Evolutionary conservation across 2,329 filamentous ascomycete species (phyloP).

Genomic region (Ciborinia camelliae): DNA sequence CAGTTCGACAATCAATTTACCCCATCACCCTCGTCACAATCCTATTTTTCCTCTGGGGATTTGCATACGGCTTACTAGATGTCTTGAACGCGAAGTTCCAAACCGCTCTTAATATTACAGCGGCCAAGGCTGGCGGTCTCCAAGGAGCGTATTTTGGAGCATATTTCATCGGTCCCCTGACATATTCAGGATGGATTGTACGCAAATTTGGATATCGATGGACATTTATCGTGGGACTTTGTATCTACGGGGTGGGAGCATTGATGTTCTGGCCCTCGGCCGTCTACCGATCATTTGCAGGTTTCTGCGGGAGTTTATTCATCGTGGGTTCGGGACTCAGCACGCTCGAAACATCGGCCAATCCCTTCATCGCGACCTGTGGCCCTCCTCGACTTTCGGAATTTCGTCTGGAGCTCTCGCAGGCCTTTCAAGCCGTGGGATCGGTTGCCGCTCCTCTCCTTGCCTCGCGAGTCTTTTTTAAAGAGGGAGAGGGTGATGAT

Average conservation of each 20-base stretch:
- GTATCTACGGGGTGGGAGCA: slow-evolving; percentile 70
- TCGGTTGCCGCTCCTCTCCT: slow-evolving; percentile 70
- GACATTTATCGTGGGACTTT: slow-evolving; percentile 73
- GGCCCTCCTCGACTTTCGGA: slow-evolving; percentile 72
- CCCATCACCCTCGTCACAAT: slow-evolving; percentile 19
- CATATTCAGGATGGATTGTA: slow-evolving; percentile 63
- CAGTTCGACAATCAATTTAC: slow-evolving; percentile 17
- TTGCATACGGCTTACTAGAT: slow-evolving; percentile 78
- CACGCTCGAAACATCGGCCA: slow-evolving; percentile 75
- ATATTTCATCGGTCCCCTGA: slow-evolving; percentile 67
- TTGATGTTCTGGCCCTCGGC: slow-evolving; percentile 83
- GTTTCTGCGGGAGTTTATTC: slow-evolving; percentile 44
- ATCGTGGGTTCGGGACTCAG: slow-evolving; percentile 74
- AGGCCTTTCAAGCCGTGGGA: slow-evolving; percentile 71
- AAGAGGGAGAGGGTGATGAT: slow-evolving; percentile 37
- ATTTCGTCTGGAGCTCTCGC: slow-evolving; percentile 69
- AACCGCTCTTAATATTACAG: slow-evolving; percentile 57
- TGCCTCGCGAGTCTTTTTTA: slow-evolving; percentile 70
- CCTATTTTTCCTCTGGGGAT: slow-evolving; percentile 17
- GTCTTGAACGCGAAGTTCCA: slow-evolving; percentile 60
- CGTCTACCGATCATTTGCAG: slow-evolving; percentile 41
- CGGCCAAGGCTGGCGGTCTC: slow-evolving; percentile 60
- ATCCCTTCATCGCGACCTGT: slow-evolving; percentile 68
- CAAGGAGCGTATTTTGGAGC: slow-evolving; percentile 70
- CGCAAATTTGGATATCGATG: slow-evolving; percentile 72